phyloP scores from a whole-genome alignment of 495 filamentous ascomycete genomes.

The Trichoderma virens region DNA sequence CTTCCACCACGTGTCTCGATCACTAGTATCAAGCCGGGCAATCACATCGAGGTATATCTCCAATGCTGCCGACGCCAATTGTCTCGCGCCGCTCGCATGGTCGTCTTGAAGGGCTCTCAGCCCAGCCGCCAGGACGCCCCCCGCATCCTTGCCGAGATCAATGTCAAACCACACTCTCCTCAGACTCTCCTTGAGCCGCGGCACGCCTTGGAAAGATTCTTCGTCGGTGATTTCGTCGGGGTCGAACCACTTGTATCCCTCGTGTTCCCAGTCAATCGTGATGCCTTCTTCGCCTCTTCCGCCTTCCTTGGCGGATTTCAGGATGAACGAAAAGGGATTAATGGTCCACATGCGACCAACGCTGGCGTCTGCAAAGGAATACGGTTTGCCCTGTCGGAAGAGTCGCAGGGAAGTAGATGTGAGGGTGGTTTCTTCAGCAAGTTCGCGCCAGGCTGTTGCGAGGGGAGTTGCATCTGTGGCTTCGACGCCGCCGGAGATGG shows the following conservation, averaged over 20 bases:
- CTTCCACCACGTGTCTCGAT: conserved; percentile 42
- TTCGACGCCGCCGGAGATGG: conserved; percentile 55
- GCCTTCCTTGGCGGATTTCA: conserved; percentile 33
- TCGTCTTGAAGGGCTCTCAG: conserved; percentile 42
- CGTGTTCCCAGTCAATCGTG: conserved; percentile 57
- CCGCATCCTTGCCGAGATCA: conserved; percentile 33
- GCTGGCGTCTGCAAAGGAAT: conserved; percentile 44
- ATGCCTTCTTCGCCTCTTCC: conserved; percentile 34
- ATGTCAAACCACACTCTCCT: conserved; percentile 50
- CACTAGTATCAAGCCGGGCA: conserved; percentile 12
- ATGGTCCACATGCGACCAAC: conserved; percentile 54
- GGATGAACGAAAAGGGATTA: conserved; percentile 52
- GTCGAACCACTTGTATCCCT: conserved; percentile 48
- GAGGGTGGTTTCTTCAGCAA: conserved; percentile 55
- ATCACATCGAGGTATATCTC: conserved; percentile 20
- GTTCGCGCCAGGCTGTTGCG: conserved; percentile 52
- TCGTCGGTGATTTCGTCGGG: conserved; percentile 35
- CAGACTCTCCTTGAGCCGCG: conserved; percentile 47
- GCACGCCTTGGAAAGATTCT: conserved; percentile 42
- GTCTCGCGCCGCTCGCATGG: conserved; percentile 48
- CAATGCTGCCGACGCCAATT: conserved; percentile 35
- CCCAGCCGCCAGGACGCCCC: conserved; percentile 34
- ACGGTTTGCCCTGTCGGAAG: conserved; percentile 51
- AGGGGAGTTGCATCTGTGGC: conserved; percentile 40
- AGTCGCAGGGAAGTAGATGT: conserved; percentile 36